These are phyloP conservation scores for Neurospora tetrasperma DNA, from an alignment of 495 filamentous ascomycete species.

Conservation along the genomic window DNA sequence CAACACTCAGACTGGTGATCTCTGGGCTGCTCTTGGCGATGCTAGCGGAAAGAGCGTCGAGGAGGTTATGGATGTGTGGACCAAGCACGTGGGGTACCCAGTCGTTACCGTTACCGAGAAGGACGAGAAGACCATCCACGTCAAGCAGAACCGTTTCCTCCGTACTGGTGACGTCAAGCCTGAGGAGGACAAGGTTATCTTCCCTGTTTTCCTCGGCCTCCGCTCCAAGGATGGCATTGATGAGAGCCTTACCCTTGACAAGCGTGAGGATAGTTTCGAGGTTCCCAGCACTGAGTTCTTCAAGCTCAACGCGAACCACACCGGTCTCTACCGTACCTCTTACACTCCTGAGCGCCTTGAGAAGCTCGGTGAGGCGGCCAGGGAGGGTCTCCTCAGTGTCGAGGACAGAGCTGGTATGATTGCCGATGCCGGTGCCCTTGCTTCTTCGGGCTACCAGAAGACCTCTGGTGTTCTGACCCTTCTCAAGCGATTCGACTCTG, in stretches of 20 bases:
- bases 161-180: constrained; percentile 70
- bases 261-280: constrained; percentile 66
- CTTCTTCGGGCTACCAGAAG: constrained; percentile 82
- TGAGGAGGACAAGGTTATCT: constrained; percentile 70
- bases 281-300: constrained; percentile 56
- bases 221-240: constrained; percentile 56
- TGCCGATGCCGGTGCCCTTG: constrained; percentile 85
- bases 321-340: constrained; percentile 61
- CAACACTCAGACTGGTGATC: constrained; percentile 74
- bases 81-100: constrained; percentile 66
- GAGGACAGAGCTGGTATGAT: constrained; percentile 95
- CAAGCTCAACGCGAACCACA: constrained; percentile 72
- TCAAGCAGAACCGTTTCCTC: constrained; percentile 70
- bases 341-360: constrained; percentile 57
- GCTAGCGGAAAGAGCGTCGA: constrained; percentile 86
- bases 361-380: constrained; percentile 75
- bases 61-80: constrained; percentile 70
- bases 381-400: constrained; percentile 72
- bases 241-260: constrained; percentile 51
- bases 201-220: constrained; percentile 61
- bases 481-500: constrained; percentile 70
- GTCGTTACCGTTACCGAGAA: constrained; percentile 60
- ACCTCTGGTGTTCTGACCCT: constrained; percentile 83
- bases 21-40: constrained; percentile 82
- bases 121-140: constrained; percentile 45